A percentile compares a stretch with the other conserved stretches of the same genome.
Evolutionary conservation across 2,329 filamentous ascomycete species (phyloP).

Genomic region (Aschersonia sp.): DNA sequence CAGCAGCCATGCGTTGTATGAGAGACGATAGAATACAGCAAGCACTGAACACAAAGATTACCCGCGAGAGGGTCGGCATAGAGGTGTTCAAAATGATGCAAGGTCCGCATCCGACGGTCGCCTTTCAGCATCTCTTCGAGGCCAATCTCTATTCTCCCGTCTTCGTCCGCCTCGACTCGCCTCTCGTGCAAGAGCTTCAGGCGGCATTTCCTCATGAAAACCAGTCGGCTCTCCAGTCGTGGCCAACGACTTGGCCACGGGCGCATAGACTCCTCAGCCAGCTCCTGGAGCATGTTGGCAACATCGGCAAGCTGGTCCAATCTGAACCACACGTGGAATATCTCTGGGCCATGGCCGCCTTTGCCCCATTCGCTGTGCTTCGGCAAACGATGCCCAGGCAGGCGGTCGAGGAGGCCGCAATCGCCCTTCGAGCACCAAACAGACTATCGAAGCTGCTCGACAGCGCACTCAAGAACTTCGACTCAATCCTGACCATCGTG

Average conservation of each 20-base stretch:
- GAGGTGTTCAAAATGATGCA: slow-evolving; percentile 8
- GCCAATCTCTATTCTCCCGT: slow-evolving; percentile 4
- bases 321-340: slow-evolving; percentile 1
- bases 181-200: not conserved
- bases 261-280: slow-evolving; percentile 1
- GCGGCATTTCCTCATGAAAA: not conserved
- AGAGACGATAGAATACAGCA: slow-evolving; percentile 1
- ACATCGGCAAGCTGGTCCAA: slow-evolving; percentile 4
- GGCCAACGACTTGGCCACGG: slow-evolving; percentile 5
- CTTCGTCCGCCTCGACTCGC: slow-evolving; percentile 5
- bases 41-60: slow-evolving; percentile 6
- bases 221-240: not conserved
- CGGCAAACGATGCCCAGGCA: slow-evolving; percentile 1
- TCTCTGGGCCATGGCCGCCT: slow-evolving; percentile 7
- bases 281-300: slow-evolving; percentile 1
- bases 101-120: not conserved
- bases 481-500: slow-evolving; percentile 2
- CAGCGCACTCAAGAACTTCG: slow-evolving; percentile 4
- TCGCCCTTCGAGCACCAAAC: slow-evolving; percentile 3
- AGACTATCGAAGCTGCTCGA: slow-evolving; percentile 4
- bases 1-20: slow-evolving; percentile 1
- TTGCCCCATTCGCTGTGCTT: slow-evolving; percentile 5
- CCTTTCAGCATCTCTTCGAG: slow-evolving; percentile 4
- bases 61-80: slow-evolving; percentile 6
- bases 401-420: slow-evolving; percentile 5